Evolutionary conservation across 164 flowering plant genomes (phyloP).

Genomic region (Macadamia integrifolia): DNA sequence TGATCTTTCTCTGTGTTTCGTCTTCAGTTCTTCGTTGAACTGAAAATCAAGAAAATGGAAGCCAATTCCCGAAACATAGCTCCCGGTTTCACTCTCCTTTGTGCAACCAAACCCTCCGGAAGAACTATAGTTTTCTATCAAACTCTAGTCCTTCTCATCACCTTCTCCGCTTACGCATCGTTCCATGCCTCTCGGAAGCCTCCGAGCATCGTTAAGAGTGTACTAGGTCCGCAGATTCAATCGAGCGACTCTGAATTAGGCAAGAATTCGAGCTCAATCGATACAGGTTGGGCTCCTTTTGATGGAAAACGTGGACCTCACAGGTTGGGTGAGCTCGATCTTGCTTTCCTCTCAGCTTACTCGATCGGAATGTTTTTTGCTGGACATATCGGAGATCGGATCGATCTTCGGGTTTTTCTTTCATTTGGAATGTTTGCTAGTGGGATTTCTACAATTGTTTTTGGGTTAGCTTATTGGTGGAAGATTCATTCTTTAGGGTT

Average conservation of each 20-base stretch:
- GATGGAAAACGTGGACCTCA: slow-evolving; percentile 60
- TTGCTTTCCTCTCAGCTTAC: slow-evolving; percentile 71
- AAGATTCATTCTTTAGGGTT: slow-evolving; percentile 51
- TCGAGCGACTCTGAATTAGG: slow-evolving; percentile 1
- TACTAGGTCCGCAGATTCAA: slow-evolving; percentile 37
- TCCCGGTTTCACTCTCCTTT: slow-evolving; percentile 35
- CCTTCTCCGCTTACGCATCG: slow-evolving; percentile 87
- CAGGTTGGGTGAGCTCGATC: slow-evolving; percentile 86
- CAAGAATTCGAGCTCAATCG: slow-evolving; percentile 13
- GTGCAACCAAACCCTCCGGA: slow-evolving; percentile 35
- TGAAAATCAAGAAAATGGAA: slow-evolving; percentile 12
- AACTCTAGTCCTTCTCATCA: slow-evolving; percentile 52
- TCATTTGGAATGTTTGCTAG: slow-evolving; percentile 79
- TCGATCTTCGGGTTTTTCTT: slow-evolving; percentile 64
- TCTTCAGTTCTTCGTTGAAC: too few relatives aligned
- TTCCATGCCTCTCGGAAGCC: slow-evolving; percentile 97
- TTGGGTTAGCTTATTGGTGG: slow-evolving; percentile 75
- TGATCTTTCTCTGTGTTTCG: too few relatives aligned
- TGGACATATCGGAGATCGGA: slow-evolving; percentile 79
- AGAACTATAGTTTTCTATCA: slow-evolving; percentile 52
- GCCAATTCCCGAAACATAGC: slow-evolving; percentile 21
- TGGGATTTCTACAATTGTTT: slow-evolving; percentile 54
- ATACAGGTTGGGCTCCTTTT: slow-evolving; percentile 83
- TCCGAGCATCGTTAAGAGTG: slow-evolving; percentile 82
- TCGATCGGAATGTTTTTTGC: slow-evolving; percentile 75